These are phyloP conservation scores for Sisymbrium altissimum DNA, from an alignment of 345 rosid species.

Conservation along the genomic window DNA sequence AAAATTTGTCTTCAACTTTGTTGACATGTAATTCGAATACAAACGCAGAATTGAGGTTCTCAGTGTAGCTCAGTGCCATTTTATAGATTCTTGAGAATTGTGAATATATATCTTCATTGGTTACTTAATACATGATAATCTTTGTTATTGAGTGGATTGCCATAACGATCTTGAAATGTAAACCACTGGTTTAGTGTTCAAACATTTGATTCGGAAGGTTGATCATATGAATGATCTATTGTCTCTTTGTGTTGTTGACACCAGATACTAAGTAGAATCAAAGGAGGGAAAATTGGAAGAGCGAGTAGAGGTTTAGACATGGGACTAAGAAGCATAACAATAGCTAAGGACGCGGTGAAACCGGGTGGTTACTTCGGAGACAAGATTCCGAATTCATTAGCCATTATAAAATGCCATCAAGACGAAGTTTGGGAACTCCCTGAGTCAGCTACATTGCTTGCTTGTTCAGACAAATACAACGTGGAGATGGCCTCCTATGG, in stretches of 20 bases:
- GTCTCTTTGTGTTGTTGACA: not conserved
- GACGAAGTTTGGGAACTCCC: slow-evolving; percentile 88
- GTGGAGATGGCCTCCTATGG: slow-evolving; percentile 63
- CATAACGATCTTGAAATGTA: not conserved
- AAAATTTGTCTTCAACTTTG: not conserved
- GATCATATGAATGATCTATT: not conserved
- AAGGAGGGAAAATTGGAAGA: slow-evolving; percentile 80
- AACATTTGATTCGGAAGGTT: not conserved
- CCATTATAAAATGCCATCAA: slow-evolving; percentile 79
- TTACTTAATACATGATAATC: not conserved
- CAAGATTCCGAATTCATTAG: slow-evolving; percentile 44
- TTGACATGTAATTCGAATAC: not conserved
- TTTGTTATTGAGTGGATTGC: not conserved
- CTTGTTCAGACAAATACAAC: slow-evolving; percentile 68
- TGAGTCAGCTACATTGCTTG: slow-evolving; percentile 64
- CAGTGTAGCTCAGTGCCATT: not conserved
- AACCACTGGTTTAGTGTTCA: not conserved
- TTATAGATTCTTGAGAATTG: not conserved
- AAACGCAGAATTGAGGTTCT: not conserved
- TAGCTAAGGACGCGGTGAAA: slow-evolving; percentile 41
- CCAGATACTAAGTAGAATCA: slow-evolving; percentile 75
- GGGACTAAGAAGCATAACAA: slow-evolving; percentile 62
- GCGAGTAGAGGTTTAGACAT: slow-evolving; percentile 66
- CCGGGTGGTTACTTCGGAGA: slow-evolving; percentile 30
- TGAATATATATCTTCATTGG: not conserved